A percentile compares a stretch with the other conserved stretches of the same genome.
phyloP scores from a whole-genome alignment of 441 rosid genomes.

The Populus hybrid region DNA sequence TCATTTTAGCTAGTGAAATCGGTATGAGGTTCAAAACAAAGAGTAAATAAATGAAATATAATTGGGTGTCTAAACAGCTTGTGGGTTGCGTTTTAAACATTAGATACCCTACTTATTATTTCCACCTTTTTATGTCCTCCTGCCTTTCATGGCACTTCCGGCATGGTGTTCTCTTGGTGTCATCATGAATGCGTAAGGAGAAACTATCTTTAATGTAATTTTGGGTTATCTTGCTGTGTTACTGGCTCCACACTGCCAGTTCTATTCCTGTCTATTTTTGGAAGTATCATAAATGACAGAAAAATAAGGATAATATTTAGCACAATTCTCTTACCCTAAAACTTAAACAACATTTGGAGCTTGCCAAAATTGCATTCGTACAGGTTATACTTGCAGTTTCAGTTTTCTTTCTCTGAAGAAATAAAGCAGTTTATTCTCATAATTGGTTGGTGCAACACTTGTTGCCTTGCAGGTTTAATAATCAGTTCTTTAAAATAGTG shows the following conservation, averaged over 20 bases:
- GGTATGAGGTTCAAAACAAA: background rate
- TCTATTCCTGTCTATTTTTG: background rate
- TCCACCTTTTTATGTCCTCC: background rate
- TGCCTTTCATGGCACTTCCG: background rate
- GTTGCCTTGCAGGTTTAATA: background rate
- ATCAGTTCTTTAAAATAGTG: background rate
- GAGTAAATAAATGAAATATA: background rate
- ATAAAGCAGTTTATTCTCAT: background rate
- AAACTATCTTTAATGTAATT: background rate
- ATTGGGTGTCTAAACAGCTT: background rate
- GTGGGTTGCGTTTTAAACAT: background rate
- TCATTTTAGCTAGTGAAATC: background rate
- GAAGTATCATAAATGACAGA: background rate
- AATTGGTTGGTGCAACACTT: background rate
- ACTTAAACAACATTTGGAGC: background rate
- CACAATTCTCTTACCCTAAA: background rate
- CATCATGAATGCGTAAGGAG: background rate
- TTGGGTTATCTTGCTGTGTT: background rate
- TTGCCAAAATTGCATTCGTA: background rate
- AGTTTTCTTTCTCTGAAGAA: background rate
- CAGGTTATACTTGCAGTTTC: background rate
- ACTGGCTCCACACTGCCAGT: background rate
- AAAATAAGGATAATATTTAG: background rate
- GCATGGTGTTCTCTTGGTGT: background rate
- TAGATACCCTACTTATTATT: background rate